Percentiles rank a stretch among this genome's conserved stretches.
Evolutionary conservation across 345 rosid species (phyloP).

Genomic region (Gossypioides kirkii): DNA sequence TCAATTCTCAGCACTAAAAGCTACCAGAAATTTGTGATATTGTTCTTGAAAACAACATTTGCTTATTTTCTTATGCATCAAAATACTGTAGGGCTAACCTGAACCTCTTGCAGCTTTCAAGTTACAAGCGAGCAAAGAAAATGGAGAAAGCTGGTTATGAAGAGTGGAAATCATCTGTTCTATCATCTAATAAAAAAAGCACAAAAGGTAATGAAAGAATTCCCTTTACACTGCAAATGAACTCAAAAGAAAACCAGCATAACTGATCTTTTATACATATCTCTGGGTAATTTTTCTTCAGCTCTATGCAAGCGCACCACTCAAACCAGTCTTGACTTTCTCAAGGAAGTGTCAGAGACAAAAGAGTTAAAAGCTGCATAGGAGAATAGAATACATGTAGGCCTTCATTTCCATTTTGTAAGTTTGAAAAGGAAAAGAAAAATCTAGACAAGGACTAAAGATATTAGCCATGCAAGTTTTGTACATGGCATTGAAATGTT

Average conservation of each 20-base stretch:
- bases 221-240: not conserved
- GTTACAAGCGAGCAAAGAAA: slow-evolving; percentile 61
- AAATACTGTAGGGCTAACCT: not conserved
- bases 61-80: not conserved
- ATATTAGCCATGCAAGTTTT: no score
- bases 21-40: not conserved
- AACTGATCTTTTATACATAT: slow-evolving; percentile 1
- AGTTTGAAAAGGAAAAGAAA: no score
- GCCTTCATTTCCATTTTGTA: not conserved
- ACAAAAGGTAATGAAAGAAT: slow-evolving; percentile 34
- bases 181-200: slow-evolving; percentile 43
- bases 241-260: not conserved
- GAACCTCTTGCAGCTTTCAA: slow-evolving; percentile 43
- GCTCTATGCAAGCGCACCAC: slow-evolving; percentile 53
- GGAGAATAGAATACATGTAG: not conserved
- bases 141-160: slow-evolving; percentile 56
- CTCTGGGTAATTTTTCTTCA: slow-evolving; percentile 16
- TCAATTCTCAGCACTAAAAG: not conserved
- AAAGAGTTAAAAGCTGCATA: slow-evolving; percentile 36
- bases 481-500: no score
- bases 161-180: slow-evolving; percentile 73
- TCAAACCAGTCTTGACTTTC: slow-evolving; percentile 55
- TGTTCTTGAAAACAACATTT: not conserved
- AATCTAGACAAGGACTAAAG: no score
- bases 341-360: slow-evolving; percentile 36